Evolutionary conservation across 371 early-diverging fungal genomes (phyloP).

Genomic region (Lichtheimia ramosa): DNA sequence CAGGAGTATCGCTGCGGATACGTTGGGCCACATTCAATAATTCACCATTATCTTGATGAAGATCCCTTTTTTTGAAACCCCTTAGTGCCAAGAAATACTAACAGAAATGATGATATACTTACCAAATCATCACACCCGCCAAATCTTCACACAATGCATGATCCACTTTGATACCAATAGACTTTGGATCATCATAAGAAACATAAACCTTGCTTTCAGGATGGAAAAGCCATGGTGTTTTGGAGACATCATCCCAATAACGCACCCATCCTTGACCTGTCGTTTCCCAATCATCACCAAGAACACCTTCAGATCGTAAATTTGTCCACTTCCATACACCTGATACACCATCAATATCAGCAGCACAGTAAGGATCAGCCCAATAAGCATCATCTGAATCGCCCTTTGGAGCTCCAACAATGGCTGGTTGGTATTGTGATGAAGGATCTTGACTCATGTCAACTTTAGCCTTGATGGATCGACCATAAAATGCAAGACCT

Average conservation of each 20-base stretch:
- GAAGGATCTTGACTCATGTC: conserved; percentile 44
- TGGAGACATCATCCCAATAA: conserved; percentile 61
- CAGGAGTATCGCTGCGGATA: conserved; percentile 28
- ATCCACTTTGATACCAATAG: conserved; percentile 58
- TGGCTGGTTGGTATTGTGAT: conserved; percentile 37
- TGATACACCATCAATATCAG: conserved; percentile 35
- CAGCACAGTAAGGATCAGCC: conserved; percentile 41
- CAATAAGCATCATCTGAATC: conserved; percentile 53
- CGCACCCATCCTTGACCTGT: conserved; percentile 55
- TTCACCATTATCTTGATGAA: conserved; percentile 60
- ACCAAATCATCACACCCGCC: conserved; percentile 71
- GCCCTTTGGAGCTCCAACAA: conserved; percentile 48
- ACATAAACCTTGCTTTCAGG: conserved; percentile 51
- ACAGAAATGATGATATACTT: conserved; percentile 15
- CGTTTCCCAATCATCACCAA: conserved; percentile 36
- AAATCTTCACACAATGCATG: conserved; percentile 51
- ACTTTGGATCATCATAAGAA: conserved; percentile 67
- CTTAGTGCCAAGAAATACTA: not conserved
- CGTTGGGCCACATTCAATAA: conserved; percentile 38
- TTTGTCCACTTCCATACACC: conserved; percentile 67
- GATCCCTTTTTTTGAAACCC: conserved; percentile 26
- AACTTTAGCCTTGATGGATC: conserved; percentile 51
- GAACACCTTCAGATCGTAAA: conserved; percentile 52
- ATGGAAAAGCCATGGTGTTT: conserved; percentile 77
- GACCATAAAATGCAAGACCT: conserved; percentile 73